Base-by-base conservation (phyloP, 495 filamentous ascomycete genomes). In the Penicillium canescens region DNA sequence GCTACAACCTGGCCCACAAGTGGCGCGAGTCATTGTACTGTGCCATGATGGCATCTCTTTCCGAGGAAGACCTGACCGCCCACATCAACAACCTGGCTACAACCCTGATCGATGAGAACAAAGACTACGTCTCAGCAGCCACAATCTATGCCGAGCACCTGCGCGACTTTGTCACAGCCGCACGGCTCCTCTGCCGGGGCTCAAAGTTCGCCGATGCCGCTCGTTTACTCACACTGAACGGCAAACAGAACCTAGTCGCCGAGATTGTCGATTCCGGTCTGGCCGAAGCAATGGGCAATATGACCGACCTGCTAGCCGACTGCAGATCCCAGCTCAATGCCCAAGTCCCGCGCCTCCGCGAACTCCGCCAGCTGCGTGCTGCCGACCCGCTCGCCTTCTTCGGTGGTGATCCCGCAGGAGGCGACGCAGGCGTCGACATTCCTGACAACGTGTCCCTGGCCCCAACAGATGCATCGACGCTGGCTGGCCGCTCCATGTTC, bases 361-460 rank as follows among this genome's bases (percentile, higher is more conserved):
- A 97, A 60, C 80, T 98, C 18, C 83, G 93, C 7, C 70, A 72
- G 36, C 92, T 90, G 59, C 93, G 94, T 38, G 75, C 78, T 21
- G 83, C 88, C 36, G 91, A 98, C 62, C 94, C 94, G 3, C 78
- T 91, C 1, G 85, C 81, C 10, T 90, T 88, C 71, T 90, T 84
- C 67, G 86, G 88, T 43, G 85, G 92, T 50, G 83, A 90, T 56
- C 72, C 82, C 14, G 71, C 77, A 3, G 65, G 61, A n/a, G 67
- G 72, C 18, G 77, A 68, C n/a, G 78, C 58, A 10, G 82, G 77
- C 35, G 76, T 66, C 34, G 89, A 94, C 59, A 79, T 96, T 5
- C 93, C 93, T 0, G 94, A 98, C 61, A 91, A 98, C 67, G 78
- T 98, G 45, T 94, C 89, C 6, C 77, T 98, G 12, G 93, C 94